These are phyloP conservation scores for Salvia splendens DNA, from an alignment of 257 asterid species.

Conservation along the genomic window DNA sequence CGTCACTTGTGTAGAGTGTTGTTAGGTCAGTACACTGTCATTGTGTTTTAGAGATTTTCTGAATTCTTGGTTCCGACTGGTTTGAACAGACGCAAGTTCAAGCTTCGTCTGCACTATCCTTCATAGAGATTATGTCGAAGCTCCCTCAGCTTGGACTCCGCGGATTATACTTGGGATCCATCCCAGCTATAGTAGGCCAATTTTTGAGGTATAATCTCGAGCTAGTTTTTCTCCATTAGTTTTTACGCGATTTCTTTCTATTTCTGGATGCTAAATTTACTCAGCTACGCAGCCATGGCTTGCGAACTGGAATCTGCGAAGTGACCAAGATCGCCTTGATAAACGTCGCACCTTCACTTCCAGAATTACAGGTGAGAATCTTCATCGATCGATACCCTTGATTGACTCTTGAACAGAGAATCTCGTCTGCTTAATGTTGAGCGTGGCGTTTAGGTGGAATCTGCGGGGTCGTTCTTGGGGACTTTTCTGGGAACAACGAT, in stretches of 20 bases:
- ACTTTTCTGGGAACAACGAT: conserved; percentile 83
- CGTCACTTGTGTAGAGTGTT: too few species aligned
- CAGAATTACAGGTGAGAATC: conserved; percentile 76
- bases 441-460: conserved; percentile 52
- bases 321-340: conserved; percentile 80
- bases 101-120: conserved; percentile 83
- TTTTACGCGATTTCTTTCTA: not conserved
- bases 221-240: not conserved
- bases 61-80: conserved; percentile 28
- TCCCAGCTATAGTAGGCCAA: conserved; percentile 94
- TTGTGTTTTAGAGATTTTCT: too few species aligned
- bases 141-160: conserved; percentile 80
- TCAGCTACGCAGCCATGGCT: conserved; percentile 65
- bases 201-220: conserved; percentile 61
- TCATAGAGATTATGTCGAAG: conserved; percentile 73
- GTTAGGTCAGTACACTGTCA: too few species aligned
- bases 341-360: conserved; percentile 84
- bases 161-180: conserved; percentile 84
- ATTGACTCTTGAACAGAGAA: not conserved
- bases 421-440: conserved; percentile 1
- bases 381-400: not conserved
- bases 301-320: conserved; percentile 93
- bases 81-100: conserved; percentile 78
- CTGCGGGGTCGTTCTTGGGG: conserved; percentile 74
- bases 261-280: conserved; percentile 17